These are phyloP conservation scores for Primulina huaijiensis DNA, from an alignment of 257 asterid species.

Conservation along the genomic window DNA sequence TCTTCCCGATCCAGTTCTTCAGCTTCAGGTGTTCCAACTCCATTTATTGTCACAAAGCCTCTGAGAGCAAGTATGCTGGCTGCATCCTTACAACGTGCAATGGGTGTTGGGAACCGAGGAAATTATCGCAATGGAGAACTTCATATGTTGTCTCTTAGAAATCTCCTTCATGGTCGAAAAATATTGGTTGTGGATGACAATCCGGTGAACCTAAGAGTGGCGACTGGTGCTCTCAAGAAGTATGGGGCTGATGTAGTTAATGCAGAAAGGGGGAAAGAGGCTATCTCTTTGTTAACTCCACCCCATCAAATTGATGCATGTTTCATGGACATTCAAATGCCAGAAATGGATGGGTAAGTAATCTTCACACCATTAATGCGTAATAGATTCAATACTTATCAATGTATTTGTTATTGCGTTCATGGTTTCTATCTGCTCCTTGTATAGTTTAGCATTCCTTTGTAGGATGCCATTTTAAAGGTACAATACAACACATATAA, in stretches of 20 bases:
- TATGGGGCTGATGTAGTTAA: conserved; percentile 92
- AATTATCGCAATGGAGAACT: conserved; percentile 48
- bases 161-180: conserved; percentile 72
- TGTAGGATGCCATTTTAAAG: neutral
- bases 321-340: conserved; percentile 99
- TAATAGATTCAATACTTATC: neutral
- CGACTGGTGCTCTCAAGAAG: conserved; percentile 76
- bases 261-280: conserved; percentile 71
- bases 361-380: neutral
- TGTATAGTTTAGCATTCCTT: neutral
- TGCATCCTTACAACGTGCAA: conserved; percentile 75
- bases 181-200: conserved; percentile 88
- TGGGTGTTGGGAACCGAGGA: conserved; percentile 59
- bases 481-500: neutral
- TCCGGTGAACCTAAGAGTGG: conserved; percentile 85
- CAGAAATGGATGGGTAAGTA: conserved; percentile 92
- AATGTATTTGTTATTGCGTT: neutral
- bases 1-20: conserved; percentile 30
- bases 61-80: conserved; percentile 81
- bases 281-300: conserved; percentile 61
- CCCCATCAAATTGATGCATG: conserved; percentile 95
- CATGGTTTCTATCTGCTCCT: neutral
- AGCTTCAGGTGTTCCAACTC: conserved; percentile 32
- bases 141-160: conserved; percentile 45
- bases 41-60: conserved; percentile 62